Conservation (phyloP, 139 green algal genomes). For the Dunaliella primolecta region DNA sequence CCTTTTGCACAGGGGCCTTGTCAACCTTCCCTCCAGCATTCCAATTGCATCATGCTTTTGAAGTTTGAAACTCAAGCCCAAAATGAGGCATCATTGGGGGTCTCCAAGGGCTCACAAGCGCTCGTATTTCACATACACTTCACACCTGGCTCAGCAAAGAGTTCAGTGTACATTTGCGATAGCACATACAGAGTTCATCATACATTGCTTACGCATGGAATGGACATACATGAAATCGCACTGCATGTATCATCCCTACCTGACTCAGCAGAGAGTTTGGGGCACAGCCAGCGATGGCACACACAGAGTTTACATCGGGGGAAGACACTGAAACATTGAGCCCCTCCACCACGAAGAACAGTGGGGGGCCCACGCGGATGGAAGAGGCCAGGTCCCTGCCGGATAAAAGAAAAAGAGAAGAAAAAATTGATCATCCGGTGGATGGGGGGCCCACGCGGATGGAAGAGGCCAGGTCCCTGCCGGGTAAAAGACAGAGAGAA, state of each 20-base stretch:
- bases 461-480: constrained; percentile 56
- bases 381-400: constrained; percentile 57
- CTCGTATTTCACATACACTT: too few relatives aligned
- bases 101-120: too few relatives aligned
- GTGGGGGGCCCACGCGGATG: constrained; percentile 81
- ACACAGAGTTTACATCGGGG: constrained; percentile 63
- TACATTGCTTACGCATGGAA: too few relatives aligned
- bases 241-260: too few relatives aligned
- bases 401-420: background rate
- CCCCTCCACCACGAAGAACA: constrained; percentile 78
- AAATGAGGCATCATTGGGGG: too few relatives aligned
- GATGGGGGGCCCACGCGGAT: constrained; percentile 83
- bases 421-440: background rate
- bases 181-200: constrained; percentile 69
- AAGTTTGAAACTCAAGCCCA: too few relatives aligned
- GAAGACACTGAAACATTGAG: constrained; percentile 60
- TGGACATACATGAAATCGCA: too few relatives aligned
- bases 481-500: background rate
- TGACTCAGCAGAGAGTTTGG: constrained; percentile 71
- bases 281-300: constrained; percentile 71
- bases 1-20: too few relatives aligned
- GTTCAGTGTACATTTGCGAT: constrained; percentile 67
- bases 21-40: too few relatives aligned
- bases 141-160: constrained; percentile 81
- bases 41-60: too few relatives aligned